Conservation (phyloP, 2,329 filamentous ascomycete species). For the Chaetomium sp. region DNA sequence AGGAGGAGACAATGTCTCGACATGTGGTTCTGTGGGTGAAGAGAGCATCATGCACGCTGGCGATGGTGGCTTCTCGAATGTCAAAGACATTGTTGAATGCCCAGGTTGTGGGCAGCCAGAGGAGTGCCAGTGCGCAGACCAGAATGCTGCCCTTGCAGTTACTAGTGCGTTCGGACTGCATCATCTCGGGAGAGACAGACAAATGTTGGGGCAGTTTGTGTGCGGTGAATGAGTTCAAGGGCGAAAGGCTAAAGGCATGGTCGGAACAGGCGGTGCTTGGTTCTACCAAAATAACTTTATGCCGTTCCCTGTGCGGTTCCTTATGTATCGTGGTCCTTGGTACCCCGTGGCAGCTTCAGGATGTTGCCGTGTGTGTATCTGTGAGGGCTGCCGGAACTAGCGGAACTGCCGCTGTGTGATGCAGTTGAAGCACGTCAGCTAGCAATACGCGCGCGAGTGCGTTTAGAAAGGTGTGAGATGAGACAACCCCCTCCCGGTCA, state of each 20-base stretch:
- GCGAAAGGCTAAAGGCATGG: background rate
- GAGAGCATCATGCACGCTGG: slow-evolving; percentile 57
- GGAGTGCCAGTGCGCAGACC: background rate
- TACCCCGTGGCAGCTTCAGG: background rate
- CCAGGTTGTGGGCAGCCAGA: slow-evolving; percentile 8
- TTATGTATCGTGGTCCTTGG: background rate
- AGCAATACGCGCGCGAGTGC: too few relatives aligned
- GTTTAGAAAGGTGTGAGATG: too few relatives aligned
- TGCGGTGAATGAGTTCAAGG: background rate
- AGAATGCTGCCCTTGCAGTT: background rate
- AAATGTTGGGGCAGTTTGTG: background rate
- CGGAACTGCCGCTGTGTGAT: too few relatives aligned
- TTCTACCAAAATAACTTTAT: background rate
- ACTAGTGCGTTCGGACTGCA: background rate
- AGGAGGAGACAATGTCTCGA: slow-evolving; percentile 55
- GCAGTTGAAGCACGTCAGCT: too few relatives aligned
- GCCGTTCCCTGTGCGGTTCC: background rate
- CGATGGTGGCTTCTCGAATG: slow-evolving; percentile 60
- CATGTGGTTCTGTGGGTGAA: slow-evolving; percentile 56
- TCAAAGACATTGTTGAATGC: slow-evolving; percentile 46
- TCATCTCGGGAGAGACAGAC: background rate
- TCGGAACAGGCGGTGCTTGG: background rate
- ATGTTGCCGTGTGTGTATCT: background rate
- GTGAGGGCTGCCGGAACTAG: too few relatives aligned
- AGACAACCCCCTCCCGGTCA: too few relatives aligned